Conservation (phyloP, 345 rosid species). For the Ricinus communis region DNA sequence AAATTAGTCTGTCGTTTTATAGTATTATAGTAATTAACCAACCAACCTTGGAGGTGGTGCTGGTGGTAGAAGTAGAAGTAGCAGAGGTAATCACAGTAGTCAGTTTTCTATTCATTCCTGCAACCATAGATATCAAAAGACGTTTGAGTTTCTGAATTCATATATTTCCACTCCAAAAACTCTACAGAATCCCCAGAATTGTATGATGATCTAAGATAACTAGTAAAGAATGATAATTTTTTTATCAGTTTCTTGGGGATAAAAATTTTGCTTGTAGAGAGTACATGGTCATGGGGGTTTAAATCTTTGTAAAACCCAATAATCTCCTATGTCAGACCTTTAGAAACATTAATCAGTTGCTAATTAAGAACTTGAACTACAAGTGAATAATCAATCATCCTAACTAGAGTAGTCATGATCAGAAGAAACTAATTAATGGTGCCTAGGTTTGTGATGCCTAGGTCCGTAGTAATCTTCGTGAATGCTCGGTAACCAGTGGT, state of each 20-base stretch:
- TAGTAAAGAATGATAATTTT: not conserved
- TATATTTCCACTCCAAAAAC: not conserved
- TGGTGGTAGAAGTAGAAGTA: slow-evolving; percentile 15
- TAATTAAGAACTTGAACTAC: not conserved
- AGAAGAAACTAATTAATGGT: slow-evolving; percentile 16
- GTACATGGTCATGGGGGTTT: slow-evolving; percentile 2
- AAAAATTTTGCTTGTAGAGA: not conserved
- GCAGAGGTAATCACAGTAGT: slow-evolving; percentile 17
- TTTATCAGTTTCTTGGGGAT: not conserved
- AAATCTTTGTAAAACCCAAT: slow-evolving; percentile 3
- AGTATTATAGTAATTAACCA: not conserved
- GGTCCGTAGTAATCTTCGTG: slow-evolving; percentile 71
- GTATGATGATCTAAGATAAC: not conserved
- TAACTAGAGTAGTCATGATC: not conserved
- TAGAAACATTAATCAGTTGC: not conserved
- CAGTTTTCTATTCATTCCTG: slow-evolving; percentile 35
- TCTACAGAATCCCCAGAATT: not conserved
- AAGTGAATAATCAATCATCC: not conserved
- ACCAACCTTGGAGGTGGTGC: slow-evolving; percentile 34
- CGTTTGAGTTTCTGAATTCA: not conserved
- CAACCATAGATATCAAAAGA: not conserved
- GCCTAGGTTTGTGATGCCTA: slow-evolving; percentile 42
- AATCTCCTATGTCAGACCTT: not conserved
- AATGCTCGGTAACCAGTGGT: slow-evolving; percentile 41
- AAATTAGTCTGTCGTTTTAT: not conserved